These are phyloP conservation scores for Mimosa bimucronata DNA, from an alignment of 306 rosid genomes.

Conservation along the genomic window DNA sequence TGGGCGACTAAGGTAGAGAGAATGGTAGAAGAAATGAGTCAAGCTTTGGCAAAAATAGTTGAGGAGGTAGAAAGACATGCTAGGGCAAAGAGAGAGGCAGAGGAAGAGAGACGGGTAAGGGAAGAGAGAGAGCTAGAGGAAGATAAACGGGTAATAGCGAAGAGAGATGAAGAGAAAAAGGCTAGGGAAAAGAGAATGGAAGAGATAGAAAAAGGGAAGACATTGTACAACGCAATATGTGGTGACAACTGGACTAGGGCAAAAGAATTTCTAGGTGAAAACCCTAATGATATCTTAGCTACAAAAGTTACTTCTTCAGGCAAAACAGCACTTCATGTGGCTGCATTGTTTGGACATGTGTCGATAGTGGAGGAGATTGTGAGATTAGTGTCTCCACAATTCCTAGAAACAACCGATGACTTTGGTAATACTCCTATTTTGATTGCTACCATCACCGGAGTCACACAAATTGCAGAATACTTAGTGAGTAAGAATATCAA, in stretches of 20 bases:
- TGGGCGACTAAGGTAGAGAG: not conserved
- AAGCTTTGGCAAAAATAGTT: too few relatives aligned
- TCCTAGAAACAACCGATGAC: not conserved
- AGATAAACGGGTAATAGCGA: not conserved
- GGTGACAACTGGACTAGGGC: not conserved
- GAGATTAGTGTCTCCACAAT: not conserved
- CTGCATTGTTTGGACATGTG: not conserved
- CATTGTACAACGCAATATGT: not conserved
- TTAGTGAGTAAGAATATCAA: not conserved
- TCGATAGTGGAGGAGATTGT: not conserved
- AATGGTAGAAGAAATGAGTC: not conserved
- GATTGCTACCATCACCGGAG: not conserved
- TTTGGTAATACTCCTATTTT: not conserved
- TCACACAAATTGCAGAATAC: not conserved
- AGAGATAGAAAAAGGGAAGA: not conserved
- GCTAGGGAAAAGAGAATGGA: not conserved
- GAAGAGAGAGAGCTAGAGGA: not conserved
- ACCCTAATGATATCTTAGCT: not conserved
- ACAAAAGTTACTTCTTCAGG: not conserved
- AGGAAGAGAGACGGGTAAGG: not conserved
- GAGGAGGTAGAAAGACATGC: not conserved
- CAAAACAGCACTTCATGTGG: slow-evolving; percentile 4
- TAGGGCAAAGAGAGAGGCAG: not conserved
- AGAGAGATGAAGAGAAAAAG: not conserved
- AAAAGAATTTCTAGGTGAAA: not conserved